Conservation (phyloP, 208 protist genomes). For the Leishmania guyanensis region DNA sequence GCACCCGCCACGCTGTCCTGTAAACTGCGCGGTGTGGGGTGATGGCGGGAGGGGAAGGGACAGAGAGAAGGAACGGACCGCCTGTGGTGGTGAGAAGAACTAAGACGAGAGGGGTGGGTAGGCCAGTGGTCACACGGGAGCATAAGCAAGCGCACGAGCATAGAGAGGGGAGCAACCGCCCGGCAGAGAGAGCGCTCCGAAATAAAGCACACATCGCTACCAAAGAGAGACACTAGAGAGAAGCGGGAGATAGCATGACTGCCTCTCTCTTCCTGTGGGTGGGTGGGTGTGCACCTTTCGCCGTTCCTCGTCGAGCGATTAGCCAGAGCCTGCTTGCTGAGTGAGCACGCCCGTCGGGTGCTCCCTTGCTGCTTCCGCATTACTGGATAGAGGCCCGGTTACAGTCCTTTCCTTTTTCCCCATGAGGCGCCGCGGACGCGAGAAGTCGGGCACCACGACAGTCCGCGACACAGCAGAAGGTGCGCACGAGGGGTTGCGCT, state of each 20-base stretch:
- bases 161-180: neutral
- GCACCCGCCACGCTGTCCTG: neutral
- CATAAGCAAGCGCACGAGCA: neutral
- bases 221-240: neutral
- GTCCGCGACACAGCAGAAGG: slow-evolving; percentile 36
- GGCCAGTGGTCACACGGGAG: neutral
- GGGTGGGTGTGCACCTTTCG: too few species aligned
- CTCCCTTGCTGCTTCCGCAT: neutral
- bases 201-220: neutral
- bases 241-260: too few species aligned
- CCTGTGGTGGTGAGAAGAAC: neutral
- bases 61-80: neutral
- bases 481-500: slow-evolving; percentile 33
- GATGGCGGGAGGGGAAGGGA: neutral
- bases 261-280: too few species aligned
- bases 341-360: neutral
- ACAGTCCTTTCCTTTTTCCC: neutral
- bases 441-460: slow-evolving; percentile 34
- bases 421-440: slow-evolving; percentile 22
- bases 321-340: neutral
- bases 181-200: neutral
- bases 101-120: neutral
- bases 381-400: neutral
- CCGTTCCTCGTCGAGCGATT: neutral
- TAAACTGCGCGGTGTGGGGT: neutral